These are phyloP conservation scores for Fusarium sp. DNA, from an alignment of 2,329 filamentous ascomycete species.

Conservation along the genomic window DNA sequence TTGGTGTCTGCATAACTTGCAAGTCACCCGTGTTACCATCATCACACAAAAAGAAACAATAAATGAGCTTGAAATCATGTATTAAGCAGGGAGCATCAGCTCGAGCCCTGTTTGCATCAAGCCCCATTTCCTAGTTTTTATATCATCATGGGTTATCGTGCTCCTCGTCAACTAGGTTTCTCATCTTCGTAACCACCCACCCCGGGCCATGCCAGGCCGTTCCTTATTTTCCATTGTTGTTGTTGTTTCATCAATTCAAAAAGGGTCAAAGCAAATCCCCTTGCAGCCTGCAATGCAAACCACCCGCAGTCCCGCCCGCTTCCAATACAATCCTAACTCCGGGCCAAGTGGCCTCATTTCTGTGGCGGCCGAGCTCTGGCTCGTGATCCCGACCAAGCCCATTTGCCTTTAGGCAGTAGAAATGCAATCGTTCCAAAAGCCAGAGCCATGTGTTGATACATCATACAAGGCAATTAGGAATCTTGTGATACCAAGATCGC, in stretches of 20 bases:
- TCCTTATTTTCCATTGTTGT: constrained; percentile 19
- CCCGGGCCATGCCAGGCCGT: constrained; percentile 41
- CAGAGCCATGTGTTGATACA: constrained; percentile 49
- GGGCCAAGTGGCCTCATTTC: constrained; percentile 34
- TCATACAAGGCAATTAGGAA: constrained; percentile 41
- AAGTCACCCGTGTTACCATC: background rate
- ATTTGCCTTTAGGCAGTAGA: constrained; percentile 29
- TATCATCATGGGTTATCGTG: constrained; percentile 32
- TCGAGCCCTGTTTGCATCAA: constrained; percentile 22
- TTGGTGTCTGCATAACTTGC: background rate
- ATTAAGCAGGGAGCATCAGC: constrained; percentile 26
- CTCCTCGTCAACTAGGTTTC: constrained; percentile 38
- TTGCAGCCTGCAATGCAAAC: constrained; percentile 33
- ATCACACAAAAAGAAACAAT: background rate
- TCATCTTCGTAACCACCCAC: constrained; percentile 37
- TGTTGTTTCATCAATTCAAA: constrained; percentile 41
- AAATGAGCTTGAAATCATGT: constrained; percentile 31
- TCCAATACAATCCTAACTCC: constrained; percentile 47
- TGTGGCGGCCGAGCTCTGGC: constrained; percentile 24
- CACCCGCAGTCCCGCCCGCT: constrained; percentile 31
- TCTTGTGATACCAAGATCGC: constrained; percentile 16
- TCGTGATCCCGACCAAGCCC: constrained; percentile 31
- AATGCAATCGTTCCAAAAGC: constrained; percentile 39
- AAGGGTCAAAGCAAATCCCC: constrained; percentile 40
- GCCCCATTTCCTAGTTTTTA: constrained; percentile 33